Evolutionary conservation across 306 rosid genomes (phyloP), one percentile per base, ranked within the genome.

Genomic region (Vigna reflexopilosa): DNA sequence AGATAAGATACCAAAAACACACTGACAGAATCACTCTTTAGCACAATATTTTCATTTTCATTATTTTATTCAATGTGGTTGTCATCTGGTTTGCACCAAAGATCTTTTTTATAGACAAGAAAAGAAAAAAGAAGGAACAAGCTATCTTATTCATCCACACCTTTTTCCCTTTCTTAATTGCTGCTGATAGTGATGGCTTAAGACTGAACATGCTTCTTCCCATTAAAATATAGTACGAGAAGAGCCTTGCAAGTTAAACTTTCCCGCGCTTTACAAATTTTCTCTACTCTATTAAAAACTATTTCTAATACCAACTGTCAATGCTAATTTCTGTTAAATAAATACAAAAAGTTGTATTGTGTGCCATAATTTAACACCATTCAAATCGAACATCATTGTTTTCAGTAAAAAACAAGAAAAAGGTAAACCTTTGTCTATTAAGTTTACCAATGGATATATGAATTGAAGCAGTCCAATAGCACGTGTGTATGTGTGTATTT

Each of bases 51-150:
- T 2, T 66, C 20, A 13, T 73, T 4, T 45, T 45, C 32, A 71
- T 64, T 80, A 54, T 65, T 80, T 62, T 80, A 80, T 65, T 65
- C 11, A 15, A 15, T 44, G 38, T 42, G 80, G n/a, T 56, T 66
- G 48, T 50, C 70, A 24, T 10, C 54, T 73, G 67, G 50, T 65
- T 73, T 45, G 38, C 67, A 72, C 83, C 64, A 4, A 70, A 47
- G 9, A n/a, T 20, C 17, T 17, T 17, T 36, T n/a, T 64, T 9
- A 55, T 55, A 72, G 52, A 68, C 3, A 19, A 52, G 17, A 59
- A 48, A 22, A 34, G 9, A 24, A 44, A 30, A 52, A 22, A 16
- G 45, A 70, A 34, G 77, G 47, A 59, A 36, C 14, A 28, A 49
- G 3, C 68, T 62, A 16, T 78, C 82, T 45, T 28, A 70, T 78